These are phyloP conservation scores for Penicillium italicum DNA, from an alignment of 2,329 filamentous ascomycete genomes.

Conservation along the genomic window DNA sequence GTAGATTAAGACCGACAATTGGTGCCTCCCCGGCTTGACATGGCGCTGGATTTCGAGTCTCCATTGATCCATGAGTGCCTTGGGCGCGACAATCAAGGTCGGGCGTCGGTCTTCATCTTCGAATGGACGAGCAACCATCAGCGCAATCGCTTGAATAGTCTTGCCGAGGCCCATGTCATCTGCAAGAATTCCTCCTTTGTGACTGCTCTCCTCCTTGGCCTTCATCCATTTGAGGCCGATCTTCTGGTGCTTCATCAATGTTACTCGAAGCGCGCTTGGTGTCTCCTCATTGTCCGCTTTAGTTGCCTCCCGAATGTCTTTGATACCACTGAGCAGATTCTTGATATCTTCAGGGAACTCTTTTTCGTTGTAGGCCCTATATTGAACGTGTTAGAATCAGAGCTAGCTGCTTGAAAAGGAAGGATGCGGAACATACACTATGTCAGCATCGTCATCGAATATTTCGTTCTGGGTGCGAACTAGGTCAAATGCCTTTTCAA, in stretches of 20 bases:
- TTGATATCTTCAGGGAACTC: conserved; percentile 65
- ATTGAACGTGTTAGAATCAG: conserved; percentile 9
- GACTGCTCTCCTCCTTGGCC: conserved; percentile 65
- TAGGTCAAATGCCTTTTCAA: conserved; percentile 2
- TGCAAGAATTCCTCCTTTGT: conserved; percentile 72
- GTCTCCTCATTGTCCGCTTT: conserved; percentile 63
- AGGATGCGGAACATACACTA: neutral
- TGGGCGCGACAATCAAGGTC: conserved; percentile 76
- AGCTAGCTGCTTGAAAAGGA: neutral
- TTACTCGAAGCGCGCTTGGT: conserved; percentile 63
- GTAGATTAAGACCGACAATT: conserved; percentile 64
- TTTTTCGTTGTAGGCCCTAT: conserved; percentile 28
- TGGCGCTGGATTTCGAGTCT: conserved; percentile 72
- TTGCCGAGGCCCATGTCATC: conserved; percentile 85
- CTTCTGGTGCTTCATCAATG: conserved; percentile 77
- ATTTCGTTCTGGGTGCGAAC: conserved; percentile 4
- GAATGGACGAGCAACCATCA: conserved; percentile 68
- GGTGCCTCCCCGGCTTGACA: conserved; percentile 54
- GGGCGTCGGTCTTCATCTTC: conserved; percentile 60
- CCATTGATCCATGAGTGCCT: conserved; percentile 81
- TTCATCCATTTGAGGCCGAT: conserved; percentile 74
- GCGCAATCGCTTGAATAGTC: conserved; percentile 75
- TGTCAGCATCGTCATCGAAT: conserved; percentile 4
- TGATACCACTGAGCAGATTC: conserved; percentile 67
- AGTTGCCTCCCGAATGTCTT: conserved; percentile 64